Evolutionary conservation across 2,329 filamentous ascomycete species (phyloP).

Genomic region (Beauveria brongniartii): DNA sequence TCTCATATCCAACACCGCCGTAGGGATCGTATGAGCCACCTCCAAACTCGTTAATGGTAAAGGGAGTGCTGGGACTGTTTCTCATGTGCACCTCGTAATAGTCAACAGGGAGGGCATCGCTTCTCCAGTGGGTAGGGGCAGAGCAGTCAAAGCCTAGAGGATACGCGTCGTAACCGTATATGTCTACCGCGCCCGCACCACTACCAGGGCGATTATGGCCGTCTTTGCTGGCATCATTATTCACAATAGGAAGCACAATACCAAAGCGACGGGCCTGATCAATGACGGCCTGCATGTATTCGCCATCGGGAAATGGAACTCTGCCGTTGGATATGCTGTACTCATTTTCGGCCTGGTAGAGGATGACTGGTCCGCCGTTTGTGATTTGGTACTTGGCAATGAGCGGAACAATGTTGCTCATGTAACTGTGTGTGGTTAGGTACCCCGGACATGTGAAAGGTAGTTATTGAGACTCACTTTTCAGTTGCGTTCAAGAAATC

Average conservation of each 20-base stretch:
- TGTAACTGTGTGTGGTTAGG: conserved; percentile 35
- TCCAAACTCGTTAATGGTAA: conserved; percentile 56
- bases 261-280: conserved; percentile 55
- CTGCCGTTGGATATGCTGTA: conserved; percentile 28
- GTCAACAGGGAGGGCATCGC: conserved; percentile 44
- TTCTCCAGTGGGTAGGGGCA: conserved; percentile 46
- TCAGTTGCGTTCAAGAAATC: conserved; percentile 54
- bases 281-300: conserved; percentile 59
- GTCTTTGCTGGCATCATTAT: conserved; percentile 51
- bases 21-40: conserved; percentile 61
- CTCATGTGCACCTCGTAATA: conserved; percentile 45
- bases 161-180: conserved; percentile 39
- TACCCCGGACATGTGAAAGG: not conserved
- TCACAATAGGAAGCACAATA: conserved; percentile 61
- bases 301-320: conserved; percentile 48
- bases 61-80: conserved; percentile 57
- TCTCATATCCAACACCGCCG: conserved; percentile 60
- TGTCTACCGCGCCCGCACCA: conserved; percentile 24
- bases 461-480: conserved; percentile 30
- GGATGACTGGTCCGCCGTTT: conserved; percentile 62
- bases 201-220: conserved; percentile 16
- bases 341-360: conserved; percentile 68
- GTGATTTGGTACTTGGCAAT: conserved; percentile 66
- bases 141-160: conserved; percentile 35
- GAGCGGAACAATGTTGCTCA: conserved; percentile 46